These are phyloP conservation scores for Trichoderma sp. DNA, from an alignment of 2,329 filamentous ascomycete genomes.

Conservation along the genomic window DNA sequence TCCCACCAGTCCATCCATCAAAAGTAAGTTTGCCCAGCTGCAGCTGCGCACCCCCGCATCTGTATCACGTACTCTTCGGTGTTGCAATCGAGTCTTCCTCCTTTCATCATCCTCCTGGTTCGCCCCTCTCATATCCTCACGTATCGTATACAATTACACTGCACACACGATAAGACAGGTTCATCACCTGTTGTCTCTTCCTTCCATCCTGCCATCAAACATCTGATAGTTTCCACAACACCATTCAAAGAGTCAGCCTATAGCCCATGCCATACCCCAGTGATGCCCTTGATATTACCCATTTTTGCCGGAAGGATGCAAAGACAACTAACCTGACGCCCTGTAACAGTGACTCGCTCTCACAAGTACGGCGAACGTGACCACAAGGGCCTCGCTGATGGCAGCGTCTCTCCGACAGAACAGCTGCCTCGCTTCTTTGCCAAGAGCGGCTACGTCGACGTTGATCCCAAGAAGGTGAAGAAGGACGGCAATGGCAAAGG, in stretches of 20 bases:
- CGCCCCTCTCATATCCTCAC: background rate
- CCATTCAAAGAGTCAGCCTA: slow-evolving; percentile 7
- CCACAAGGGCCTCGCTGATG: slow-evolving; percentile 77
- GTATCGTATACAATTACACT: background rate
- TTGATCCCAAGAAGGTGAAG: slow-evolving; percentile 91
- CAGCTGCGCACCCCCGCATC: slow-evolving; percentile 20
- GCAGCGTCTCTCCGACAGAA: slow-evolving; percentile 67
- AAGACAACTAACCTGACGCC: background rate
- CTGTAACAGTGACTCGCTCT: slow-evolving; percentile 85
- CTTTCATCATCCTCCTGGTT: background rate
- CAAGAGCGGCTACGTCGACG: slow-evolving; percentile 78
- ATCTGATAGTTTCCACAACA: background rate
- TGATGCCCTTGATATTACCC: background rate
- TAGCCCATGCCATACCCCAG: background rate
- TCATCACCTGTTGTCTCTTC: background rate
- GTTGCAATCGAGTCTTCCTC: background rate
- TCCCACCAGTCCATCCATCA: slow-evolving; percentile 21
- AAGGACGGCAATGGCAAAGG: slow-evolving; percentile 92
- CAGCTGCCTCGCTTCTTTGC: slow-evolving; percentile 89
- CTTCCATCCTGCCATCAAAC: slow-evolving; percentile 2
- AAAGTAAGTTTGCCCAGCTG: slow-evolving; percentile 27
- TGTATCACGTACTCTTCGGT: background rate
- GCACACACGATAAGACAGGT: background rate
- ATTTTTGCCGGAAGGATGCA: background rate
- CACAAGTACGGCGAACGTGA: slow-evolving; percentile 95